Base-by-base conservation (phyloP, 2,329 filamentous ascomycete genomes). In the Penicillium sp. region DNA sequence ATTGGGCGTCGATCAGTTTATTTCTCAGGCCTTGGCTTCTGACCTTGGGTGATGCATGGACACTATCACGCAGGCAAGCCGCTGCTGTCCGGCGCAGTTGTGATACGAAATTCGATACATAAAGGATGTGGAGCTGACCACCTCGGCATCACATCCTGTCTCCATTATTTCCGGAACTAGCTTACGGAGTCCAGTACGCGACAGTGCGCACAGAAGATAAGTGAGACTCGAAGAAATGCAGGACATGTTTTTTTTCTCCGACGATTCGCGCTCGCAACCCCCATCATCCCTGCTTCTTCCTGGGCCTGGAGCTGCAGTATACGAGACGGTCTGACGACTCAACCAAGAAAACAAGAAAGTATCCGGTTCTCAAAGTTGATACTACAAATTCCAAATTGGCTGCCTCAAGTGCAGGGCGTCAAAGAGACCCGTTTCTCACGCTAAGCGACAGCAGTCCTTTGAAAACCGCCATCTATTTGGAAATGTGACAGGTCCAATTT, bases 401-500 rank as follows among this genome's bases (percentile, higher is more conserved):
- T 23, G 17, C 45, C 30, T 46, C 29, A 47, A 35, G 29, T 38
- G 26, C 38, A 56, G 59, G 35, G 35, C 23, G 31, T 46, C 38
- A 58, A 44, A 15, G 31, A 45, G 58, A 50, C 53, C 52, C 45
- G 35, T 45, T 51, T 51, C 17, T 23, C 55, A 60, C 59, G 60
- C 62, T 62, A 62, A 48, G 31, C 38, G 23, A 21, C 54, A 45
- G 38, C 49, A 57, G 53, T 29, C 23, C 26, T 48, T 30, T 29
- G 15, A 46, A 53, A 45, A 46, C 29, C 31, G 21, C 51, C 38
- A 62, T 64, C 62, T 47, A 60, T 56, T 50, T 35, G 35, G 31
- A 58, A 60, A 64, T 64, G 51, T 64, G 62, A 64, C 59, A 55
- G 53, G 58, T 64, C 62, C 31, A 53, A 48, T 61, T 49, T 46